Conservation (phyloP, 2,329 filamentous ascomycete species). For the Diaporthe ampelina region DNA sequence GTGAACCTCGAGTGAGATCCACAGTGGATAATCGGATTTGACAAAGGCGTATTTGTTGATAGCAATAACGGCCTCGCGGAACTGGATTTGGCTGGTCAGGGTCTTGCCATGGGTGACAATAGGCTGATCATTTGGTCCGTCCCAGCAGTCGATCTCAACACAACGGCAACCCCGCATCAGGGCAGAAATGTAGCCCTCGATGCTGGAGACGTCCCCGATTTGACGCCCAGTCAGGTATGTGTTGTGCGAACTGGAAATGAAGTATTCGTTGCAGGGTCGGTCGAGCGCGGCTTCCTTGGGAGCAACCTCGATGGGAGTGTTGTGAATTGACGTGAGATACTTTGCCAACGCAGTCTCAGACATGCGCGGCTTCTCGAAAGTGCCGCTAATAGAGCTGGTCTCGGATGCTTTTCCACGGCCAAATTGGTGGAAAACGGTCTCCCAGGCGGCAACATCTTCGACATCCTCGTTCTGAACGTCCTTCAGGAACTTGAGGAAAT, state of each 20-base stretch:
- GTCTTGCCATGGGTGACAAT: conserved; percentile 93
- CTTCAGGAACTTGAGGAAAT: conserved; percentile 83
- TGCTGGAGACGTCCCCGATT: conserved; percentile 89
- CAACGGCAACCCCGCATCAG: conserved; percentile 92
- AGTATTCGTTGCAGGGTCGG: conserved; percentile 94
- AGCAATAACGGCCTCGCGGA: conserved; percentile 90
- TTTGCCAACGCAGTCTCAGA: conserved; percentile 82
- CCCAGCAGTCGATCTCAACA: conserved; percentile 98
- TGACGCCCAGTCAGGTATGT: conserved; percentile 95
- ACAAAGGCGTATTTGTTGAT: conserved; percentile 96
- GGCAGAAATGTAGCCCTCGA: conserved; percentile 93
- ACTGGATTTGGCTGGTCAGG: conserved; percentile 88
- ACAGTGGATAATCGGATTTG: conserved; percentile 88
- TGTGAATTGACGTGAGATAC: conserved; percentile 82
- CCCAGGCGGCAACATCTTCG: conserved; percentile 77
- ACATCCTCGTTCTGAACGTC: conserved; percentile 83
- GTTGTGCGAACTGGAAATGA: conserved; percentile 98
- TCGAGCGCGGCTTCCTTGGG: conserved; percentile 77
- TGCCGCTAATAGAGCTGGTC: conserved; percentile 50
- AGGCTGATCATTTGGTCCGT: conserved; percentile 88
- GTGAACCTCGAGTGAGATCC: conserved; percentile 96
- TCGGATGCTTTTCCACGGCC: conserved; percentile 60
- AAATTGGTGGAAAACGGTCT: conserved; percentile 78
- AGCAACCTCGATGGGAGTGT: conserved; percentile 74
- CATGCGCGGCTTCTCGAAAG: conserved; percentile 72